A percentile compares a stretch with the other conserved stretches of the same genome.
Conservation (phyloP, 768 basidiomycete species). For the Rhizopogon sp. region DNA sequence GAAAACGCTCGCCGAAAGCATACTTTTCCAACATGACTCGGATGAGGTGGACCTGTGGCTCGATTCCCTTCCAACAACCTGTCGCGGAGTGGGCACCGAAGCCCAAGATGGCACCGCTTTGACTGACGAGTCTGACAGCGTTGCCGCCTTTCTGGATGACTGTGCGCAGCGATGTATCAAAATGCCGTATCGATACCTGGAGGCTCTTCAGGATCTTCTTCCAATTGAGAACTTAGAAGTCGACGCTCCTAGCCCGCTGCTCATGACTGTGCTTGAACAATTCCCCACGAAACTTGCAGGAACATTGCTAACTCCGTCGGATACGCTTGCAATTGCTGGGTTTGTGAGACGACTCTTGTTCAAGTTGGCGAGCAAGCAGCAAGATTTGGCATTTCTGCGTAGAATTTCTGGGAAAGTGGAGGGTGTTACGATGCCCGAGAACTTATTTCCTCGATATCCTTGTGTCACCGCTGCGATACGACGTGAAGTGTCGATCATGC, state of each 20-base stretch:
- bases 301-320: conserved; percentile 50
- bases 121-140: conserved; percentile 50
- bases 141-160: conserved; percentile 76
- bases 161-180: conserved; percentile 79
- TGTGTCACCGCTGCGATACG: conserved; percentile 35
- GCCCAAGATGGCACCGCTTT: conserved; percentile 50
- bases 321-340: conserved; percentile 54
- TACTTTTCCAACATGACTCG: conserved; percentile 76
- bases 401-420: conserved; percentile 33
- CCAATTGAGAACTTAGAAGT: conserved; percentile 6
- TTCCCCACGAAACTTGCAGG: conserved; percentile 60
- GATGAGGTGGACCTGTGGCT: conserved; percentile 77
- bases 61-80: conserved; percentile 45
- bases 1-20: conserved; percentile 62
- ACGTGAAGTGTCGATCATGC: conserved; percentile 41
- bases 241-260: conserved; percentile 51
- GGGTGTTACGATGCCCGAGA: conserved; percentile 20
- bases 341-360: conserved; percentile 64
- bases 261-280: conserved; percentile 81
- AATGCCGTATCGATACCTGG: conserved; percentile 83
- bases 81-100: conserved; percentile 29
- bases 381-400: conserved; percentile 36
- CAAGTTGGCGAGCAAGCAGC: conserved; percentile 50
- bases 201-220: conserved; percentile 47
- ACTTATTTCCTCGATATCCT: conserved; percentile 30